A percentile compares a stretch with the other conserved stretches of the same genome.
These are phyloP conservation scores for Rhizopogon rudus DNA, from an alignment of 768 basidiomycete genomes.

Conservation along the genomic window DNA sequence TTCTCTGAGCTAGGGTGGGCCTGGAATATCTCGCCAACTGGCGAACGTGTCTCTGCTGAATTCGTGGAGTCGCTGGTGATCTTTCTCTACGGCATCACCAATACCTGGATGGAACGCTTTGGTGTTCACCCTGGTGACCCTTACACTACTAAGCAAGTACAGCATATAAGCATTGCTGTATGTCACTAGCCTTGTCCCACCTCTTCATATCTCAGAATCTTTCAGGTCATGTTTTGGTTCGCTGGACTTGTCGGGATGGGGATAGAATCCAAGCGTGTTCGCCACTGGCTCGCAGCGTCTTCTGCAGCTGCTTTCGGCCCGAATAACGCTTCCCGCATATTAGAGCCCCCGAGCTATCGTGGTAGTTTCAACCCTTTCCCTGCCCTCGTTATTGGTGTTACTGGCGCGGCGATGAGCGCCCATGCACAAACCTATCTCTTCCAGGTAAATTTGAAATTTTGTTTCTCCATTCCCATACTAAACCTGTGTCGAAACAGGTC, in stretches of 20 bases:
- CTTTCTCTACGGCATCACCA: constrained; percentile 84
- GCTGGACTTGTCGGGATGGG: constrained; percentile 87
- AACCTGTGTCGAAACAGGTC: constrained; percentile 40
- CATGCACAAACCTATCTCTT: constrained; percentile 91
- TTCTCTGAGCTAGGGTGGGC: constrained; percentile 90
- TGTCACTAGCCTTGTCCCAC: constrained; percentile 14
- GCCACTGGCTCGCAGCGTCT: constrained; percentile 68
- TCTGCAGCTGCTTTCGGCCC: constrained; percentile 34
- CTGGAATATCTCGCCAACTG: constrained; percentile 73
- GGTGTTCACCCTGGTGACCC: constrained; percentile 78
- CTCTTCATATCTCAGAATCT: background rate
- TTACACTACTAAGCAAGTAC: constrained; percentile 86
- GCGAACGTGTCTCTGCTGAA: constrained; percentile 57
- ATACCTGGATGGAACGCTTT: constrained; percentile 97
- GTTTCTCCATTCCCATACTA: background rate
- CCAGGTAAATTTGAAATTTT: constrained; percentile 41
- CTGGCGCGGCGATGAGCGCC: constrained; percentile 90
- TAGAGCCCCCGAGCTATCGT: constrained; percentile 68
- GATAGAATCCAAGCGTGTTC: constrained; percentile 72
- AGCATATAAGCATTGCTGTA: constrained; percentile 92
- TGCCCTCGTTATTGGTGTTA: constrained; percentile 89
- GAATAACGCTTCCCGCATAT: constrained; percentile 28
- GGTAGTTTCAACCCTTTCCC: constrained; percentile 90
- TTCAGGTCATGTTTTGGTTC: constrained; percentile 88
- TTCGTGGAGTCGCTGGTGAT: constrained; percentile 78